Percentiles rank a stretch among this genome's conserved stretches.
Conservation (phyloP, 805 yeast species). For the Teunomyces aglyptinius region DNA sequence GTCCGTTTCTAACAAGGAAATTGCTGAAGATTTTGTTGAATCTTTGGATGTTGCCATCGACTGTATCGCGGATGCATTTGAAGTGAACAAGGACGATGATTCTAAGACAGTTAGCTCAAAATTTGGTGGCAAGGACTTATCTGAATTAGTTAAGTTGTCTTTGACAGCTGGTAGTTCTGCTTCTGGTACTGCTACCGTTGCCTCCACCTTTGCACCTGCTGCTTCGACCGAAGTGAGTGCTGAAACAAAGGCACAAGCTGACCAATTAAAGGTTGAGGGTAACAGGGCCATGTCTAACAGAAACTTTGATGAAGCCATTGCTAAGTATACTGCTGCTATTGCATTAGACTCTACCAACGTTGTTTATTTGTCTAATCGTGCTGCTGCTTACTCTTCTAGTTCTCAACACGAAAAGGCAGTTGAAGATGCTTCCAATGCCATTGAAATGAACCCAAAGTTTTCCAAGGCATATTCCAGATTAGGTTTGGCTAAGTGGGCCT, state of each 20-base stretch:
- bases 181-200: slow-evolving; percentile 16
- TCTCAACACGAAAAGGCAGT: slow-evolving; percentile 75
- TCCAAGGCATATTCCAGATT: slow-evolving; percentile 93
- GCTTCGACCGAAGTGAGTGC: slow-evolving; percentile 35
- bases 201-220: slow-evolving; percentile 26
- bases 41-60: slow-evolving; percentile 92
- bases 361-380: slow-evolving; percentile 88
- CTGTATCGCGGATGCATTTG: slow-evolving; percentile 85
- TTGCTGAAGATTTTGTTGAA: slow-evolving; percentile 78
- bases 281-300: slow-evolving; percentile 82
- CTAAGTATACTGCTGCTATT: slow-evolving; percentile 79
- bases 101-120: slow-evolving; percentile 20
- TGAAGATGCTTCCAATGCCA: slow-evolving; percentile 80
- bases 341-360: slow-evolving; percentile 67
- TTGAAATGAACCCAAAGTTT: slow-evolving; percentile 71
- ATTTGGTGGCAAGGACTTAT: slow-evolving; percentile 49
- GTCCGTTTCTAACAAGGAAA: slow-evolving; percentile 57
- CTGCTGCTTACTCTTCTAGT: slow-evolving; percentile 89
- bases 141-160: slow-evolving; percentile 38
- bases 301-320: slow-evolving; percentile 69
- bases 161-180: slow-evolving; percentile 1
- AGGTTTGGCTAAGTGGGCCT: slow-evolving; percentile 92
- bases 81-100: slow-evolving; percentile 54
- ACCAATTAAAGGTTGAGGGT: slow-evolving; percentile 79
- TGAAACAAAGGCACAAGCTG: slow-evolving; percentile 73